Base-by-base conservation (phyloP, 2,329 filamentous ascomycete species). In the Penicillium sp. region DNA sequence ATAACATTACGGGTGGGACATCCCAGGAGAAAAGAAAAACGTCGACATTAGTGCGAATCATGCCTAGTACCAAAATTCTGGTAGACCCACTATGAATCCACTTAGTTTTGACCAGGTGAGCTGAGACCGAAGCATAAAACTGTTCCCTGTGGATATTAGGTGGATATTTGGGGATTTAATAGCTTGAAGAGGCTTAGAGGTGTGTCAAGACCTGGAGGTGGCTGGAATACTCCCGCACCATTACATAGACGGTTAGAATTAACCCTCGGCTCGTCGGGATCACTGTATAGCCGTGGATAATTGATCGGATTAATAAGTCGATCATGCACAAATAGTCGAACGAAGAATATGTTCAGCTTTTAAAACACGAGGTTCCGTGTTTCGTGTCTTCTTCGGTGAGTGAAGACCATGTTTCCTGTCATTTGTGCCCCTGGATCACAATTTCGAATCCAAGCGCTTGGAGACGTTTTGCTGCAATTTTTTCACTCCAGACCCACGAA, bases 1-100 rank as follows among this genome's bases (percentile, higher is more conserved):
- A 49, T 23, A 53, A 47, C 47, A 42, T 49, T 58, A 62, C 62
- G 57, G 55, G 63, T 61, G 60, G 61, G 56, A 47, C n/a, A 23
- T 49, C 31, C 48, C 31, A 49, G 41, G 26, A 26, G 40, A 29
- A 50, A 52, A n/a, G n/a, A 49, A 51, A 50, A 46, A 48, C 12
- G 49, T 31, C 25, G 49, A 29, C 49, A 48, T 48, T 43, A n/a
- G 37, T 40, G 35, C 61, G 58, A 62, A 62, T 64, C 31, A 59
- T 18, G 40, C 23, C 33, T 18, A 18, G 45, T 47, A 47, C 43
- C 54, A 26, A 25, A 23, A 18, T 29, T 51, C n/a, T 45, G 37
- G 29, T 11, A 25, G 56, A 48, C 52, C 61, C 61, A 64, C 60
- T 25, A 20, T 9, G 20, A 25, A 50, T 33, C 50, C 49, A 57